Evolutionary conservation across 371 early-diverging fungal genomes (phyloP).

Genomic region (Haplosporangium sp.): DNA sequence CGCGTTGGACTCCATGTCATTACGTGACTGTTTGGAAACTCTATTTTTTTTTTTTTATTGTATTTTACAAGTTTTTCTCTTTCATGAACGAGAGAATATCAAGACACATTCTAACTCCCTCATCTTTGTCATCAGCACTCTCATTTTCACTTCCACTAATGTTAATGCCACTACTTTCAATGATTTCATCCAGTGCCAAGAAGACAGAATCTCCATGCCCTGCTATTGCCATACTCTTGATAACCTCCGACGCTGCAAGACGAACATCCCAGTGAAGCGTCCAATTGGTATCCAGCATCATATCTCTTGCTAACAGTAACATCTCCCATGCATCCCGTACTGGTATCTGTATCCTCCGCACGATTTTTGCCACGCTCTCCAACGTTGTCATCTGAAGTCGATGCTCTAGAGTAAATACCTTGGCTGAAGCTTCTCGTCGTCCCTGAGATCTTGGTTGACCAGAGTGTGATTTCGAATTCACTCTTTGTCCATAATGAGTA

Average conservation of each 20-base stretch:
- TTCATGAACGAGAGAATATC: slow-evolving; percentile 11
- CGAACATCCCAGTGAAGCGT: slow-evolving; percentile 39
- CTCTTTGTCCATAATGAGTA: not conserved
- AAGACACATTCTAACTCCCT: slow-evolving; percentile 12
- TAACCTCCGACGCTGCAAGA: slow-evolving; percentile 26
- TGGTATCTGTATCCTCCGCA: slow-evolving; percentile 35
- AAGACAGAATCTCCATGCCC: slow-evolving; percentile 54
- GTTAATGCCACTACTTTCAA: not conserved
- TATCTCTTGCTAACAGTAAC: slow-evolving; percentile 45
- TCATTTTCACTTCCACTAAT: not conserved
- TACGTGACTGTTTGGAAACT: too few relatives aligned
- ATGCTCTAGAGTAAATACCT: slow-evolving; percentile 48
- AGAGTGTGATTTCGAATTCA: not conserved
- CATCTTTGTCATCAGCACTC: not conserved
- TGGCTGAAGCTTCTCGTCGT: slow-evolving; percentile 10
- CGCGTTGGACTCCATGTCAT: too few relatives aligned
- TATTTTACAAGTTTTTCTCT: slow-evolving; percentile 6
- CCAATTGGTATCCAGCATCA: slow-evolving; percentile 27
- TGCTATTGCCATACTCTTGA: slow-evolving; percentile 37
- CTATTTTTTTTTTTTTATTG: too few relatives aligned
- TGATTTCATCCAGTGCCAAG: slow-evolving; percentile 19
- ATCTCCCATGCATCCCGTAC: slow-evolving; percentile 46
- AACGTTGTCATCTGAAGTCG: slow-evolving; percentile 48
- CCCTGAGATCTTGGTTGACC: slow-evolving; percentile 6
- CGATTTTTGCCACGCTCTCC: slow-evolving; percentile 43